A percentile compares a stretch with the other conserved stretches of the same genome.
Conservation (phyloP, 768 basidiomycete species). For the Mycena polygramma region DNA sequence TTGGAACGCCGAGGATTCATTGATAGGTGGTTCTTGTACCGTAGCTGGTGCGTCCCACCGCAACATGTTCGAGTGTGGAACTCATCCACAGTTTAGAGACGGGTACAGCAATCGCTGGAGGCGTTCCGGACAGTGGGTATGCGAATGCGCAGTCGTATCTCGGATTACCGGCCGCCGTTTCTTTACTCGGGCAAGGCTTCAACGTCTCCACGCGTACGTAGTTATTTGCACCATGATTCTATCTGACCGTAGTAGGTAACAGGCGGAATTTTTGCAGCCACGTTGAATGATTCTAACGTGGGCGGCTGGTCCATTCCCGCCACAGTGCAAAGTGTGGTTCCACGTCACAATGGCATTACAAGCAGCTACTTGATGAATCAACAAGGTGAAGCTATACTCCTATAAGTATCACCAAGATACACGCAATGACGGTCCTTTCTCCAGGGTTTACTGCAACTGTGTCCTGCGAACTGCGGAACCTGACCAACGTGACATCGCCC, state of each 20-base stretch:
- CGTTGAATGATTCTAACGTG: constrained; percentile 4
- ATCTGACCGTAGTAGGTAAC: background rate
- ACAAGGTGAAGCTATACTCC: constrained; percentile 9
- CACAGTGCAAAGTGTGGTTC: background rate
- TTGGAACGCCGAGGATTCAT: background rate
- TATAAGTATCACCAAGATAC: too few species aligned
- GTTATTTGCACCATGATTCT: background rate
- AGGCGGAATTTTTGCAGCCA: constrained; percentile 21
- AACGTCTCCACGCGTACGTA: constrained; percentile 22
- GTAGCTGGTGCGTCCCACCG: background rate
- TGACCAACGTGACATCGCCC: constrained; percentile 8
- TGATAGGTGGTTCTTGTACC: background rate
- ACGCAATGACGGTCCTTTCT: too few species aligned
- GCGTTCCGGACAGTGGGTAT: constrained; percentile 27
- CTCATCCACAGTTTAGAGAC: background rate
- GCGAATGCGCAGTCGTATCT: constrained; percentile 14
- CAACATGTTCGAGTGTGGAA: background rate
- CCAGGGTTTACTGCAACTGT: constrained; percentile 21
- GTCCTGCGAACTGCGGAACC: constrained; percentile 5
- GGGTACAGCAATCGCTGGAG: constrained; percentile 14
- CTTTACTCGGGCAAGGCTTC: constrained; percentile 4
- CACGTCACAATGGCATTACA: background rate
- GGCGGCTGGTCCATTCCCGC: constrained; percentile 10
- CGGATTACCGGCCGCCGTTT: constrained; percentile 24
- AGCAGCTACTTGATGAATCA: constrained; percentile 10